These are phyloP conservation scores for Trichoderma polysporum DNA, from an alignment of 2,329 filamentous ascomycete genomes.

Conservation along the genomic window DNA sequence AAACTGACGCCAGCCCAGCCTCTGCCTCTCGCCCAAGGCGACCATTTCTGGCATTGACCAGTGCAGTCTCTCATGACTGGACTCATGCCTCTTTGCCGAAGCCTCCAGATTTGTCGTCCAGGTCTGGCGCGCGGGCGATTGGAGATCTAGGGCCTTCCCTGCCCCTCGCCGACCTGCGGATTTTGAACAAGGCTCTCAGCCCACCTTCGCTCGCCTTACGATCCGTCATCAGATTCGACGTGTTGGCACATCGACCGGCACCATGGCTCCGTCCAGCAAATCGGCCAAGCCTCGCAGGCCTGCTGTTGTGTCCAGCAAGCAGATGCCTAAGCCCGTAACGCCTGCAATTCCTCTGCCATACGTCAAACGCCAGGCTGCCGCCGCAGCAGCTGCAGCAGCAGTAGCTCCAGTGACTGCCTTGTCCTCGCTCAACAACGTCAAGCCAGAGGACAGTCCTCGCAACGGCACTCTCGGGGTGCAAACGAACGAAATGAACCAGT, in stretches of 20 bases:
- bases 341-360: conserved; percentile 42
- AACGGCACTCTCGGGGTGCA: conserved; percentile 1
- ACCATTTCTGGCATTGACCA: conserved; percentile 26
- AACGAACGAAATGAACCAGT: conserved; percentile 2
- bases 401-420: conserved; percentile 29
- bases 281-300: conserved; percentile 35
- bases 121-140: conserved; percentile 29
- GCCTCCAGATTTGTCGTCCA: conserved; percentile 32
- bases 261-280: conserved; percentile 38
- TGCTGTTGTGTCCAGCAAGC: conserved; percentile 27
- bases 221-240: conserved; percentile 16
- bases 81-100: conserved; percentile 36
- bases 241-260: conserved; percentile 5
- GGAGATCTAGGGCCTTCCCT: conserved; percentile 27
- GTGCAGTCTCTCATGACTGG: conserved; percentile 29
- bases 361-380: conserved; percentile 40
- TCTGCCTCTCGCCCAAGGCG: conserved; percentile 22
- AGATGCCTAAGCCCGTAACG: conserved; percentile 36
- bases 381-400: conserved; percentile 34
- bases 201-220: conserved; percentile 5
- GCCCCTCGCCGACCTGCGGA: conserved; percentile 26
- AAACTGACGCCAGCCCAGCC: conserved; percentile 5
- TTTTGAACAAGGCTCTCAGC: conserved; percentile 20
- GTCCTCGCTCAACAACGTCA: conserved; percentile 4
- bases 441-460: background rate